phyloP scores from a whole-genome alignment of 352 stramenopile genomes.

The Globisporangium irregulare region DNA sequence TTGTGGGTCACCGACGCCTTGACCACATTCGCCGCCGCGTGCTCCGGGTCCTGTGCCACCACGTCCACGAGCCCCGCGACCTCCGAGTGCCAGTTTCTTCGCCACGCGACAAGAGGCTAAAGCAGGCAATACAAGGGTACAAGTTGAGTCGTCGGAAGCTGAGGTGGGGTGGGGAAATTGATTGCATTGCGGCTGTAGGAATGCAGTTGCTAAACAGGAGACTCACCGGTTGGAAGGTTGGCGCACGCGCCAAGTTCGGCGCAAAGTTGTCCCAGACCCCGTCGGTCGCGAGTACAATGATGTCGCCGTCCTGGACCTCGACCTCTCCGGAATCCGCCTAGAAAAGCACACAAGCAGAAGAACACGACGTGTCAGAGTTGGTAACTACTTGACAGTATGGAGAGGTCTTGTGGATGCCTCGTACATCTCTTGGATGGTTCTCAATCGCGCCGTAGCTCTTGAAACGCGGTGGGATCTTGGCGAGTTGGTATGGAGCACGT shows the following conservation, averaged over 20 bases:
- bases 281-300: constrained; percentile 79
- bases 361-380: not conserved
- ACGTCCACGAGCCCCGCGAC: constrained; percentile 60
- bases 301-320: constrained; percentile 66
- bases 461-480: constrained; percentile 71
- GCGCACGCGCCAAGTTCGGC: constrained; percentile 40
- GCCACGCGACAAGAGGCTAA: constrained; percentile 65
- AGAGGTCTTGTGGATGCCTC: constrained; percentile 9
- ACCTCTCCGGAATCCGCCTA: constrained; percentile 71
- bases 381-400: not conserved
- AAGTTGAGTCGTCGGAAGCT: not conserved
- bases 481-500: constrained; percentile 70
- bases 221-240: constrained; percentile 57
- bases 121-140: constrained; percentile 1
- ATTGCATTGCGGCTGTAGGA: not conserved
- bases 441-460: constrained; percentile 78
- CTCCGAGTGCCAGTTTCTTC: constrained; percentile 57
- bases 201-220: not conserved
- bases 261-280: constrained; percentile 84
- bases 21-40: constrained; percentile 64
- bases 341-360: not conserved
- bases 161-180: not conserved
- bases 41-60: constrained; percentile 39
- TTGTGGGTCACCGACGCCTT: constrained; percentile 72
- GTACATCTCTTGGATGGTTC: constrained; percentile 68